These are phyloP conservation scores for Phytophthora crassamura DNA, from an alignment of 352 stramenopile species.

Conservation along the genomic window DNA sequence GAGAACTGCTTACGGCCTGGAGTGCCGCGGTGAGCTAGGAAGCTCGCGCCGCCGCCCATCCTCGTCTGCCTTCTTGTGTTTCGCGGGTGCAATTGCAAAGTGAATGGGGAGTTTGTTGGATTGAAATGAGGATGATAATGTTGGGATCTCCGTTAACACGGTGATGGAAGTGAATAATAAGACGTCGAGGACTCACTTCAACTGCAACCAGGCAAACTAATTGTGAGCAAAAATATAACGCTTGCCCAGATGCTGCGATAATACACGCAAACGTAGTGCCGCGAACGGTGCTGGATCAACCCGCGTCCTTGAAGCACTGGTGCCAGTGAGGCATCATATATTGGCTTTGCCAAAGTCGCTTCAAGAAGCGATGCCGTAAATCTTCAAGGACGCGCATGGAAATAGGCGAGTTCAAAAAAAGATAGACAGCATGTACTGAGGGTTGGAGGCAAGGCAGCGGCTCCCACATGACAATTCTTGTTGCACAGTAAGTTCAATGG, in stretches of 20 bases:
- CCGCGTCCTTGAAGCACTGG: constrained; percentile 2
- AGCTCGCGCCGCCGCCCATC: constrained; percentile 48
- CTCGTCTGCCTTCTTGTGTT: constrained; percentile 2
- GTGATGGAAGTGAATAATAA: background rate
- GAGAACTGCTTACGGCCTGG: constrained; percentile 49
- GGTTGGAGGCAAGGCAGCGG: too few species aligned
- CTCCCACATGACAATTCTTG: too few species aligned
- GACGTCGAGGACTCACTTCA: background rate
- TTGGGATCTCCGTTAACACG: too few species aligned
- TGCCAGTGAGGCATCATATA: background rate
- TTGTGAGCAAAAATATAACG: background rate
- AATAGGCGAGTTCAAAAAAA: too few species aligned
- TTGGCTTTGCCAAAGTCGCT: background rate
- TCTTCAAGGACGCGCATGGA: background rate
- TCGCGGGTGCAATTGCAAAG: constrained; percentile 11
- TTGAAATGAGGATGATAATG: too few species aligned
- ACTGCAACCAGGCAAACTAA: background rate
- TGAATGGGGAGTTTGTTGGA: background rate
- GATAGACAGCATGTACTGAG: too few species aligned
- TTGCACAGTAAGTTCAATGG: too few species aligned
- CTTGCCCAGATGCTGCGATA: background rate
- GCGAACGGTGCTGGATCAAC: background rate
- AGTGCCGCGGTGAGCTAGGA: constrained; percentile 7
- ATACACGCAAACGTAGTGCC: background rate
- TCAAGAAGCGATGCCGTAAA: background rate